Evolutionary conservation across 176 grass and related monocot genomes (phyloP).

Genomic region (Rhipidocladum racemiflorum): DNA sequence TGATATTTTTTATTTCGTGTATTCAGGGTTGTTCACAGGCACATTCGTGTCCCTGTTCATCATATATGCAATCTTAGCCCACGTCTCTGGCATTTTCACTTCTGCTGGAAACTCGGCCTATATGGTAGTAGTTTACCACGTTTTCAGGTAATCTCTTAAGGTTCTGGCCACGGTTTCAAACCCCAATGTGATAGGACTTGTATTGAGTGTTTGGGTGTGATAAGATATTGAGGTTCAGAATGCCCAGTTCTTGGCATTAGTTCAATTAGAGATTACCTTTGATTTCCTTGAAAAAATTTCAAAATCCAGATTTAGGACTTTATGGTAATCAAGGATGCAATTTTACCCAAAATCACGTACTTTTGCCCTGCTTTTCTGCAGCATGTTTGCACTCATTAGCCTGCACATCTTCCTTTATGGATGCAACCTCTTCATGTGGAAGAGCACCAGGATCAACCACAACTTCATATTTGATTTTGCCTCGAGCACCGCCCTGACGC

Average conservation of each 20-base stretch:
- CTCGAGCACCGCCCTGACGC: conserved; percentile 59
- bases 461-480: conserved; percentile 94
- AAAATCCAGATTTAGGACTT: not conserved
- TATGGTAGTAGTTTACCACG: conserved; percentile 79
- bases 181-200: not conserved
- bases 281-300: not conserved
- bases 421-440: conserved; percentile 91
- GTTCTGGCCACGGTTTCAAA: not conserved
- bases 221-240: not conserved
- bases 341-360: not conserved
- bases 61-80: conserved; percentile 79
- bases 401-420: conserved; percentile 90
- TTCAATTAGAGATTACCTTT: not conserved
- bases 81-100: conserved; percentile 74
- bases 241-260: not conserved
- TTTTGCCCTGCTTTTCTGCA: conserved; percentile 2
- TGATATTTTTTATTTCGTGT: not conserved
- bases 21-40: conserved; percentile 87
- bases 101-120: conserved; percentile 60
- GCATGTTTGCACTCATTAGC: conserved; percentile 92
- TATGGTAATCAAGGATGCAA: not conserved
- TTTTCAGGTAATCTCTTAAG: conserved; percentile 61
- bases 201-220: not conserved
- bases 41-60: conserved; percentile 74
- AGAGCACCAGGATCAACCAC: conserved; percentile 68